Evolutionary conservation across 2,329 filamentous ascomycete genomes (phyloP).

Genomic region (Diaporthe longicolla): DNA sequence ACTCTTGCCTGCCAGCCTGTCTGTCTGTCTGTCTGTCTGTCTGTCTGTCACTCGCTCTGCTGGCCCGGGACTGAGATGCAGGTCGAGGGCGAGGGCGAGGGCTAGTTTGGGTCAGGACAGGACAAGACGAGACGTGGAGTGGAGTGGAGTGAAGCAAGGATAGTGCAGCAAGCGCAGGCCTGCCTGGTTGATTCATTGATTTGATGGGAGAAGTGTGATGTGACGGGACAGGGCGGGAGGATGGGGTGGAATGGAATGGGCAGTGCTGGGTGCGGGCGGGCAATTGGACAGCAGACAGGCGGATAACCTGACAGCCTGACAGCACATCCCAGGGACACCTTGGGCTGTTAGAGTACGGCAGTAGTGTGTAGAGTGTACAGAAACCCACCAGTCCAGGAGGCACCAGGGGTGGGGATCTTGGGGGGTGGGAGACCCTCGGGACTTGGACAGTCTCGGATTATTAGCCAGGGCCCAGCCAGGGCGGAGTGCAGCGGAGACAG

Average conservation of each 20-base stretch:
- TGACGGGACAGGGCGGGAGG: constrained; percentile 12
- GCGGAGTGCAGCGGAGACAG: constrained; percentile 27
- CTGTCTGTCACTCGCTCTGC: constrained; percentile 2
- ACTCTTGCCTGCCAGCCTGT: not conserved
- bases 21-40: not conserved
- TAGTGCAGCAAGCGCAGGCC: constrained; percentile 24
- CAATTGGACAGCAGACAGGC: constrained; percentile 10
- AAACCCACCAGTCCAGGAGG: constrained; percentile 12
- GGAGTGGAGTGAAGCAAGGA: constrained; percentile 17
- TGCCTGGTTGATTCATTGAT: constrained; percentile 31
- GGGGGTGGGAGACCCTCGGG: constrained; percentile 6
- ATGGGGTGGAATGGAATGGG: constrained; percentile 29
- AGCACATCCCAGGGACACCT: constrained; percentile 1
- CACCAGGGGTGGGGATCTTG: constrained; percentile 13
- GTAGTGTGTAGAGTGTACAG: not conserved
- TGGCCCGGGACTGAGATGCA: constrained; percentile 14
- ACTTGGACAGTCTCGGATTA: constrained; percentile 35
- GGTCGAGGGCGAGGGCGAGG: not conserved
- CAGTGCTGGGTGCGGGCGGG: not conserved
- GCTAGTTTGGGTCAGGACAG: not conserved
- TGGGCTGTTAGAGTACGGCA: not conserved
- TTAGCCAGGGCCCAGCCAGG: constrained; percentile 36
- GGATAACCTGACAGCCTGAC: constrained; percentile 31
- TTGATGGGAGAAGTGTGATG: constrained; percentile 2
- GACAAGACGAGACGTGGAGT: constrained; percentile 33